Percentiles rank a stretch among this genome's conserved stretches.
Conservation (phyloP, 331 rosid species). For the Ulmus americana region DNA sequence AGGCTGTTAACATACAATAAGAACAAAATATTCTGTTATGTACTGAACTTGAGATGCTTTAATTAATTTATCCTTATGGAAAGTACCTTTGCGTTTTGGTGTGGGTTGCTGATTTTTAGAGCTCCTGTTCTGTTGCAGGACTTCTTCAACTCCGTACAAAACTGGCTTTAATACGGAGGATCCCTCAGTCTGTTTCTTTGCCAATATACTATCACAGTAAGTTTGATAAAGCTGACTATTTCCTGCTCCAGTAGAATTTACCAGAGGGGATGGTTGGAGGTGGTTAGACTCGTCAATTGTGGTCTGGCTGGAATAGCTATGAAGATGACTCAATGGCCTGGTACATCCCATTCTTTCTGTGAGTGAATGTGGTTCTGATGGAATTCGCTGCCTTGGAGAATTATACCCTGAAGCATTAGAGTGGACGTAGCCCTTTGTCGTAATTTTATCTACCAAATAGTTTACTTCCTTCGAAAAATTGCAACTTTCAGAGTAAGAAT, state of each 20-base stretch:
- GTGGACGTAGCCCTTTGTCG: slow-evolving; percentile 24
- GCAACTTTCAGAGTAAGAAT: slow-evolving; percentile 27
- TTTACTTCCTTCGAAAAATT: slow-evolving; percentile 21
- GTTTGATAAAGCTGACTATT: slow-evolving; percentile 19
- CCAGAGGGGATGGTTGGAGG: slow-evolving; percentile 17
- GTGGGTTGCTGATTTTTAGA: slow-evolving; percentile 19
- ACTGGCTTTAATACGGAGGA: slow-evolving; percentile 7
- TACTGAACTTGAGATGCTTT: neutral
- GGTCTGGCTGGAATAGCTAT: slow-evolving; percentile 13
- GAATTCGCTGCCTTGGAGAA: slow-evolving; percentile 25
- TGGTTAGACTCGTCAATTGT: slow-evolving; percentile 8
- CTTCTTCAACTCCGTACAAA: slow-evolving; percentile 16
- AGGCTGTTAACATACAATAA: slow-evolving; percentile 9
- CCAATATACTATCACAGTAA: neutral
- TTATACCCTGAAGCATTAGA: slow-evolving; percentile 28
- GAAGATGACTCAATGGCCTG: slow-evolving; percentile 3
- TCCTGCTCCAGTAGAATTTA: slow-evolving; percentile 19
- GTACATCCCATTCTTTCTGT: slow-evolving; percentile 15
- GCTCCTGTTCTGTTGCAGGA: slow-evolving; percentile 3
- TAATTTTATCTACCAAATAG: slow-evolving; percentile 15
- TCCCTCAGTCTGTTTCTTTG: slow-evolving; percentile 14
- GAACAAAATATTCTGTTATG: slow-evolving; percentile 3
- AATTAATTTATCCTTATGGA: neutral
- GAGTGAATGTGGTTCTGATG: slow-evolving; percentile 22
- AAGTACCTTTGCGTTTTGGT: slow-evolving; percentile 27